These are phyloP conservation scores for Pestalotiopsis sp. DNA, from an alignment of 2,329 filamentous ascomycete species.

Conservation along the genomic window DNA sequence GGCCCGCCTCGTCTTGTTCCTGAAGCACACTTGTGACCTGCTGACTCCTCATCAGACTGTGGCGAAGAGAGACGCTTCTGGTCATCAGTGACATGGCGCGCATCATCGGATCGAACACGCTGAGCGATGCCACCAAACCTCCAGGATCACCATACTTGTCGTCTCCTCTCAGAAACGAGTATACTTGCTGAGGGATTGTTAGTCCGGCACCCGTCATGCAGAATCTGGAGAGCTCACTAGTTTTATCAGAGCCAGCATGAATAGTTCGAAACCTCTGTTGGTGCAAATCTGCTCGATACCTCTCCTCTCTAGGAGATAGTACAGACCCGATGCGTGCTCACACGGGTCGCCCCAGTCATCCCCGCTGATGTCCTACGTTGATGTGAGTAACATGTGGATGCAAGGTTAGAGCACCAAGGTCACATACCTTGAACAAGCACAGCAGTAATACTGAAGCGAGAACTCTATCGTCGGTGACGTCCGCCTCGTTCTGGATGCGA, in stretches of 20 bases:
- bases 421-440: slow-evolving; percentile 31
- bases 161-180: slow-evolving; percentile 35
- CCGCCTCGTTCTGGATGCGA: slow-evolving; percentile 26
- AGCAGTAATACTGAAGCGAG: slow-evolving; percentile 34
- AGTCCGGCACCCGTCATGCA: background rate
- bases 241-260: slow-evolving; percentile 31
- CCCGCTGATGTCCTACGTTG: slow-evolving; percentile 34
- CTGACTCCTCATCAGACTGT: background rate
- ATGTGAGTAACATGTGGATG: slow-evolving; percentile 16
- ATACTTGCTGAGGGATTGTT: slow-evolving; percentile 30
- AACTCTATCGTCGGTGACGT: slow-evolving; percentile 32
- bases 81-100: slow-evolving; percentile 7
- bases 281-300: slow-evolving; percentile 34
- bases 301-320: slow-evolving; percentile 35
- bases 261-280: slow-evolving; percentile 31
- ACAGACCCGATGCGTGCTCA: slow-evolving; percentile 36
- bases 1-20: background rate
- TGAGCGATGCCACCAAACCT: slow-evolving; percentile 1
- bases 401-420: background rate
- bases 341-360: slow-evolving; percentile 30
- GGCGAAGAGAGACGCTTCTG: background rate
- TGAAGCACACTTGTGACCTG: background rate
- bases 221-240: slow-evolving; percentile 28
- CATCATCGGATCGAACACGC: slow-evolving; percentile 4
- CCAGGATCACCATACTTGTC: slow-evolving; percentile 29